Base-by-base conservation (phyloP, 192 early-diverging fungal species). In the Mortierella antarctica region DNA sequence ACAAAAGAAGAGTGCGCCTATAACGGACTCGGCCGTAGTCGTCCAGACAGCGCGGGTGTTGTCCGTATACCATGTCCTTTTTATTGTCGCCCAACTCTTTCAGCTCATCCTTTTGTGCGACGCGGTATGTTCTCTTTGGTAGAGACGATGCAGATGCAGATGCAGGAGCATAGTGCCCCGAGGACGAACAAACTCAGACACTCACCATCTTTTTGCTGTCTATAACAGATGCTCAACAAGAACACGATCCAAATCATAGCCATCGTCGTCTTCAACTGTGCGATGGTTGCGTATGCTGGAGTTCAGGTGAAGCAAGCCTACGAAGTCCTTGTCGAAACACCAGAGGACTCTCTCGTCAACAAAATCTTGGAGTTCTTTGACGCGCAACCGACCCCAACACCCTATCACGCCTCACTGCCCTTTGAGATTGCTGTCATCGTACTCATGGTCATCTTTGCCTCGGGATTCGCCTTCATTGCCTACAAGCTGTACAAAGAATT, bases 161-260 rank as follows among this genome's bases (percentile, higher is more conserved):
- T 2, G 54, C 40, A 20, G 44, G 42, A 46, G 48, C 50, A 58
- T 40, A 15, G 6, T 7, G 23, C 15, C 21, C 31, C 4, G 2
- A 59, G 7, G 42, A 17, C 14, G 11, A 59, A 14, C 7, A 70
- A 59, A 58, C 9, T 45, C 47, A 23, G 18, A 53, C 48, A 17
- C 56, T 68, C 14, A 46, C 48, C 41, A n/a, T 14, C 21, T 55
- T n/a, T 70, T 48, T 45, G 14, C 17, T 48, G 23, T 47, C 11
- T 6, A 21, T 13, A 40, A 51, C 70, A 94, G 88, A 91, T 98
- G 56, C 93, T 89, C 66, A 91, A 96, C 84, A 89, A 96, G 80
- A 98, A 98, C 85, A 95, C 96, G 21, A 96, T 98, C 68, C 96
- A 98, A 73, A 91, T 96, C 53, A 90, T 95, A 56, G 88, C 88